Conservation (phyloP, 176 grass and related monocot species). For the Pontederia paniculata region DNA sequence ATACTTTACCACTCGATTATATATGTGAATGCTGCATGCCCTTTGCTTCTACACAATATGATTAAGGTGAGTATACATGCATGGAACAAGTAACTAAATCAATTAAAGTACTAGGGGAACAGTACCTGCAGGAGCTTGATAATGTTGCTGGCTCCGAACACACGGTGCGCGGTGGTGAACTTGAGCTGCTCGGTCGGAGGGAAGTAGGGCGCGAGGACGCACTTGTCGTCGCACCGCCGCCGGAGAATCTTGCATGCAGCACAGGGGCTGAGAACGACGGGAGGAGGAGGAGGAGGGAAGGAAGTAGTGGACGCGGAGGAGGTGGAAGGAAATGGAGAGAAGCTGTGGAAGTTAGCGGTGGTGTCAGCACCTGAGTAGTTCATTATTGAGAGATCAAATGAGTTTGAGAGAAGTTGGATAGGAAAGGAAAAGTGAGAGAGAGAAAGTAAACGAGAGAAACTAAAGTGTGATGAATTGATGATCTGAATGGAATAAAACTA, state of each 20-base stretch:
- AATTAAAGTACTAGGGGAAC: too few relatives aligned
- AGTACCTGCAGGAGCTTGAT: slow-evolving; percentile 82
- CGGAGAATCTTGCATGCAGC: slow-evolving; percentile 97
- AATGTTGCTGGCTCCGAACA: slow-evolving; percentile 98
- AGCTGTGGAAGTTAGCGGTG: neutral
- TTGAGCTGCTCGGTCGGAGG: slow-evolving; percentile 73
- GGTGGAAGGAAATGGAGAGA: neutral
- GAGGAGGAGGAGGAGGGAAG: slow-evolving; percentile 12
- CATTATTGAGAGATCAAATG: too few relatives aligned
- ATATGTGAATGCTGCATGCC: neutral
- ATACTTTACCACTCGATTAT: too few relatives aligned
- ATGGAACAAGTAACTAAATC: too few relatives aligned
- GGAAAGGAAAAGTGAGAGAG: neutral
- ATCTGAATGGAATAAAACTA: too few relatives aligned
- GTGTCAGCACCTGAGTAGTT: slow-evolving; percentile 23
- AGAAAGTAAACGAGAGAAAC: neutral
- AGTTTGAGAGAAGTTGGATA: neutral
- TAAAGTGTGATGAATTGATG: too few relatives aligned
- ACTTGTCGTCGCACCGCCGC: slow-evolving; percentile 74
- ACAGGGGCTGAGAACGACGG: slow-evolving; percentile 60
- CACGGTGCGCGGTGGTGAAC: slow-evolving; percentile 91
- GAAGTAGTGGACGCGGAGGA: neutral
- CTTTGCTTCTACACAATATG: neutral
- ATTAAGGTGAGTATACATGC: neutral
- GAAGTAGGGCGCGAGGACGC: slow-evolving; percentile 90